Conservation (phyloP, 2,329 filamentous ascomycete genomes). For the Botrytis fabae region DNA sequence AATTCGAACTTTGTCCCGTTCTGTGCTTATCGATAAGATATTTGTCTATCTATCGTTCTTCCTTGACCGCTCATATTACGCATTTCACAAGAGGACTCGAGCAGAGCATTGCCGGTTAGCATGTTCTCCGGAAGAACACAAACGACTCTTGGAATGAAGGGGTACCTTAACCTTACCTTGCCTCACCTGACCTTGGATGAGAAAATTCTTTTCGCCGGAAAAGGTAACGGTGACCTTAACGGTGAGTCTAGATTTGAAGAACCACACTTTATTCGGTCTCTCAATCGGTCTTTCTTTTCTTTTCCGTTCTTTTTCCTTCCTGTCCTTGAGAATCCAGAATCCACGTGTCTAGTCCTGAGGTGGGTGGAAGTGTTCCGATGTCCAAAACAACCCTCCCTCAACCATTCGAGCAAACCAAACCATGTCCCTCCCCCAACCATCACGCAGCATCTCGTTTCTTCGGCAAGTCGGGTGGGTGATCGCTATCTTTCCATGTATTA, state of each 20-base stretch:
- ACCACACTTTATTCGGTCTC: conserved; percentile 16
- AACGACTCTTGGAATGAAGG: neutral
- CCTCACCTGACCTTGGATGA: neutral
- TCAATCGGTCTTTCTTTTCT: conserved; percentile 8
- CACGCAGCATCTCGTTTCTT: neutral
- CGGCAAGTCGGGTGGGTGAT: neutral
- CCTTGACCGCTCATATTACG: conserved; percentile 19
- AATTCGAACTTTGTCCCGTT: neutral
- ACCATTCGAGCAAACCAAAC: neutral
- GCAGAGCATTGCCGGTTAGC: neutral
- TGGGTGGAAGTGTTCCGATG: neutral
- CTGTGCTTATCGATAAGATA: conserved; percentile 22
- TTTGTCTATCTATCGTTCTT: neutral
- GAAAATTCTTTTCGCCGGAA: neutral
- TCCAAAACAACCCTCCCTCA: neutral
- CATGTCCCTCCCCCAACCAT: neutral
- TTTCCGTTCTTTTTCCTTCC: neutral
- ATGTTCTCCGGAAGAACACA: neutral
- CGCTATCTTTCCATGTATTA: neutral
- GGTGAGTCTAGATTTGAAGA: conserved; percentile 17
- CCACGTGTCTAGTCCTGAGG: neutral
- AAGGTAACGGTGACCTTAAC: neutral
- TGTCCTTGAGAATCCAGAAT: neutral
- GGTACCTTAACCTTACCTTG: neutral
- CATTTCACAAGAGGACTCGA: neutral